Base-by-base conservation (phyloP, 202 grass and related monocot species). In the Elaeis oleifera region DNA sequence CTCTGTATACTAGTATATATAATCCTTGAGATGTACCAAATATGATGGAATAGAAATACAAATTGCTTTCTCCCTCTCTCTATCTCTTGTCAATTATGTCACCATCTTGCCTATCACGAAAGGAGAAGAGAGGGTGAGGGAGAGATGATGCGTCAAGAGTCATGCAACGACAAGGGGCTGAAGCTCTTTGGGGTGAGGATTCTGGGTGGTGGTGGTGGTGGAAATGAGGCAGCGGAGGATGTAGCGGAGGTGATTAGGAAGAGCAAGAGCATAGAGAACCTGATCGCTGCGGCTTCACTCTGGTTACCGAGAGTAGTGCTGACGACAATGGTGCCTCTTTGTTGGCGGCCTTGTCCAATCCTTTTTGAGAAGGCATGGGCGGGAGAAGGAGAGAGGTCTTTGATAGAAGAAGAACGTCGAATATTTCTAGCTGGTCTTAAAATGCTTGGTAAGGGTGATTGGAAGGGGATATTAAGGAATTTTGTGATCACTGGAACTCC, bases 141-240 rank as follows among this genome's bases (percentile, higher is more conserved):
- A 27, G 26, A 27, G 26, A 4, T 4, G 26, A 27, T 27, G 26
- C 26, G 0, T 27, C 4, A 27, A 27, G 4, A 27, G 26, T 5
- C 26, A 27, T 3, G 4, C 4, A 27, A 4, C 3, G 4, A 5
- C 4, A 36, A 36, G 53, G 7, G 53, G 2, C 24, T 60, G 23
- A 60, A 32, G 26, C 58, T 60, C 58, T 60, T 60, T 27, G 16
- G 58, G 26, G 26, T 60, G 58, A 60, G 58, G 26, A 60, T 36
- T n/a, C 3, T 23, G 58, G 58, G 5, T 5, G 58, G 36, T 18
- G 21, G 5, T 7, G 21, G 19, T 18, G 53, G 21, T 1, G 19
- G 21, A 17, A 20, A 22, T 25, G 25, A 16, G 57, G 23, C 16
- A 0, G 57, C 16, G 16, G 56, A 28, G 0, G 58, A 60, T 1